phyloP scores from a whole-genome alignment of 2,329 filamentous ascomycete species.

The Fusarium falciforme region DNA sequence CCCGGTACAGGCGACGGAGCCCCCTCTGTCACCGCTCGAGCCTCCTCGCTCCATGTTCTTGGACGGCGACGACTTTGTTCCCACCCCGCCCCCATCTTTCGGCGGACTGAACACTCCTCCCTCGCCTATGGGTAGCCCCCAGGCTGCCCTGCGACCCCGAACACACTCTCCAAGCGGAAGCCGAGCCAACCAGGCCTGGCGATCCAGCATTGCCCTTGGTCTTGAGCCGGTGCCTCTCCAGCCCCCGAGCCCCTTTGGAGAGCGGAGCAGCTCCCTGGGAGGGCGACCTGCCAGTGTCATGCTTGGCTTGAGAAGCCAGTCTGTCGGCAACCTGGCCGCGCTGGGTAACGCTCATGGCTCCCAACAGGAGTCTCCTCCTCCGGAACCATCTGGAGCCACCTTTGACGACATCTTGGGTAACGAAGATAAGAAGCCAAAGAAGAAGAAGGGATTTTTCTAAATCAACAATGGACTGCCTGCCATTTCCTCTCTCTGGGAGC shows the following conservation, averaged over 20 bases:
- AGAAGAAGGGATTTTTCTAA: conserved; percentile 55
- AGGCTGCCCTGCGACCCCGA: conserved; percentile 50
- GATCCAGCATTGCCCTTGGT: conserved; percentile 58
- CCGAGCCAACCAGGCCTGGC: conserved; percentile 49
- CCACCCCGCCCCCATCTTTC: conserved; percentile 36
- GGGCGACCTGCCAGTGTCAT: conserved; percentile 49
- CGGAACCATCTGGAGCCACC: conserved; percentile 51
- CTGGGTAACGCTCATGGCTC: conserved; percentile 32
- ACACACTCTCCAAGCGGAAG: conserved; percentile 53
- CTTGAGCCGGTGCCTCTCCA: conserved; percentile 56
- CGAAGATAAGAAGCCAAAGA: conserved; percentile 51
- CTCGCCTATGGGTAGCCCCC: conserved; percentile 46
- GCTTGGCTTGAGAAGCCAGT: conserved; percentile 48
- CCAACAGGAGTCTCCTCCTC: conserved; percentile 35
- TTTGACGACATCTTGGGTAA: conserved; percentile 62
- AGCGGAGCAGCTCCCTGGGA: conserved; percentile 52
- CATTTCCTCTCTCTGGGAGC: conserved; percentile 10
- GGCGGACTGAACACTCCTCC: conserved; percentile 42
- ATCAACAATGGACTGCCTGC: not conserved
- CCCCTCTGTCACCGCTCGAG: conserved; percentile 52
- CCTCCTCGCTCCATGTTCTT: conserved; percentile 53
- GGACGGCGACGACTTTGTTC: conserved; percentile 42
- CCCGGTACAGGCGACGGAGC: conserved; percentile 44
- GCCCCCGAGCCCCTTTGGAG: conserved; percentile 48
- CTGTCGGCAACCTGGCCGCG: conserved; percentile 50